These are phyloP conservation scores for Coniella vitis DNA, from an alignment of 2,329 filamentous ascomycete species.

Conservation along the genomic window DNA sequence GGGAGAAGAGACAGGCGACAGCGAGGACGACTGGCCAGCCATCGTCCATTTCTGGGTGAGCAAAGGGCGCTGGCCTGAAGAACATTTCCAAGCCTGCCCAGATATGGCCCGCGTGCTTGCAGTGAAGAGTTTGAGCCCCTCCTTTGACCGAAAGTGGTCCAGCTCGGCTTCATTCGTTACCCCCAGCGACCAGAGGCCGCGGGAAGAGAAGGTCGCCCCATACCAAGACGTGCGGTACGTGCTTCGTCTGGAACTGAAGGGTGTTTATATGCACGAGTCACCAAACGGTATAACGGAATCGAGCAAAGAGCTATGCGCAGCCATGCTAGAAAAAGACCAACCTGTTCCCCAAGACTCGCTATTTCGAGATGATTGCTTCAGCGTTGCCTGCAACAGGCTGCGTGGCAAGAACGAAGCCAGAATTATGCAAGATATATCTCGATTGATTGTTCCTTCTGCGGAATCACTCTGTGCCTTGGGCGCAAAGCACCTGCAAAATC, in stretches of 20 bases:
- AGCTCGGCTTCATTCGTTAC: constrained; percentile 20
- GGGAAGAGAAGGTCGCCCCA: constrained; percentile 31
- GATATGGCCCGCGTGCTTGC: constrained; percentile 12
- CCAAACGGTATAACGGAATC: constrained; percentile 23
- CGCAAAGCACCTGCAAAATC: constrained; percentile 22
- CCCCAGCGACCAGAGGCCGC: constrained; percentile 31
- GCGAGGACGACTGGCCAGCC: neutral
- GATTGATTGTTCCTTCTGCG: constrained; percentile 28
- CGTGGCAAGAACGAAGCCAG: constrained; percentile 26
- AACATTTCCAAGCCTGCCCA: neutral
- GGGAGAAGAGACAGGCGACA: neutral
- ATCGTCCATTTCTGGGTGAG: constrained; percentile 8
- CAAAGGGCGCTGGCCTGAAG: constrained; percentile 17
- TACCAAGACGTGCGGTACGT: constrained; percentile 31
- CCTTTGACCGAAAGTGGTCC: constrained; percentile 14
- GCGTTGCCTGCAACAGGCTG: constrained; percentile 24
- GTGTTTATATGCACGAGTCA: constrained; percentile 32
- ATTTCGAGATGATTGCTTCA: constrained; percentile 30
- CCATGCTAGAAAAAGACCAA: constrained; percentile 20
- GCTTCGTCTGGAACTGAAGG: constrained; percentile 30
- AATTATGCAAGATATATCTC: constrained; percentile 27
- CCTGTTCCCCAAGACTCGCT: constrained; percentile 24
- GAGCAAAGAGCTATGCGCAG: constrained; percentile 25
- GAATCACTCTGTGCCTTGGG: constrained; percentile 24
- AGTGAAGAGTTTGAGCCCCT: constrained; percentile 8